Percentiles rank a stretch among this genome's conserved stretches.
phyloP scores from a whole-genome alignment of 164 flowering plant genomes.

The Annona cherimola region DNA sequence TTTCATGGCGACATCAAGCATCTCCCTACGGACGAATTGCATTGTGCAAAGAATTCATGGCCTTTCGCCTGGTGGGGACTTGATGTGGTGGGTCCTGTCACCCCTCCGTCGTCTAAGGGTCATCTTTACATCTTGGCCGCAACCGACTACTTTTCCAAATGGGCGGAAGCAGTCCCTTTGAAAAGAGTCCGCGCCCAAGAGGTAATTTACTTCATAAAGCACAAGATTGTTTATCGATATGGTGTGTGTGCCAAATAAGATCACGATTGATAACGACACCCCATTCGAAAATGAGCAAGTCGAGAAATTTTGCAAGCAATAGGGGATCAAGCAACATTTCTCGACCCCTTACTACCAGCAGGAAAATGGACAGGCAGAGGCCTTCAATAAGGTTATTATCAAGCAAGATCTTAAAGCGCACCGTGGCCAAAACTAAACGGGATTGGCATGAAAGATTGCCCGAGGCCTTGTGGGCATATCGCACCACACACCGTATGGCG shows the following conservation, averaged over 20 bases:
- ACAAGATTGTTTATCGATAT: not conserved
- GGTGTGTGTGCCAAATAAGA: not conserved
- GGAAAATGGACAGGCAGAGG: not conserved
- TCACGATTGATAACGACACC: not conserved
- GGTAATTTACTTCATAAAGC: not conserved
- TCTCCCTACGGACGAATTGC: not conserved
- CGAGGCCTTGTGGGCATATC: slow-evolving; percentile 1
- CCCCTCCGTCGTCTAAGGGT: not conserved
- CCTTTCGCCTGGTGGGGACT: slow-evolving; percentile 1
- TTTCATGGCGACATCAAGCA: not conserved
- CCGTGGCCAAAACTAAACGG: not conserved
- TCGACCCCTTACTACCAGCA: not conserved
- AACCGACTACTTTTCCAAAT: not conserved
- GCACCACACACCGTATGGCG: not conserved
- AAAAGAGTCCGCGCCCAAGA: not conserved
- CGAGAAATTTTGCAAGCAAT: not conserved
- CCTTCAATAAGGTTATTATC: not conserved
- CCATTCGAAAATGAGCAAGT: not conserved
- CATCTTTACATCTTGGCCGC: not conserved
- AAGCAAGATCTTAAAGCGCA: not conserved
- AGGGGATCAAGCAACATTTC: not conserved
- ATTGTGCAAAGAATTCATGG: not conserved
- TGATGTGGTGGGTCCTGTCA: not conserved
- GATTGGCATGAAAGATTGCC: not conserved
- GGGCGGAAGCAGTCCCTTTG: not conserved